These are phyloP conservation scores for Pyronema domesticum DNA, from an alignment of 495 filamentous ascomycete species.

Conservation along the genomic window DNA sequence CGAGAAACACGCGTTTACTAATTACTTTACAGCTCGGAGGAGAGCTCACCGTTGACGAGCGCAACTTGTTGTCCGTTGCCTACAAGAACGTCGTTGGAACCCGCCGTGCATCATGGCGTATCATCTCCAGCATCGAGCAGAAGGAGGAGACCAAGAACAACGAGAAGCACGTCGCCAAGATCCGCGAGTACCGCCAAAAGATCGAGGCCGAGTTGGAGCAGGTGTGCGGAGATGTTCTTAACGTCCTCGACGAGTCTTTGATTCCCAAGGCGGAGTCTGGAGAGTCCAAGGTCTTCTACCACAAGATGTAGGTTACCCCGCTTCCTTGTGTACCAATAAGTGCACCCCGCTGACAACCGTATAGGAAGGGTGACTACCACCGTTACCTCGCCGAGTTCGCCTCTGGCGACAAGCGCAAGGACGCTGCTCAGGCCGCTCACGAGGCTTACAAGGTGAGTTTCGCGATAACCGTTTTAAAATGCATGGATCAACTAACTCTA, in stretches of 20 bases:
- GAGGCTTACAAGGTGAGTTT: slow-evolving; percentile 86
- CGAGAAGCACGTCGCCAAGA: slow-evolving; percentile 88
- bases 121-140: slow-evolving; percentile 99
- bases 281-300: slow-evolving; percentile 99
- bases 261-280: slow-evolving; percentile 96
- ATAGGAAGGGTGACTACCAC: slow-evolving; percentile 99
- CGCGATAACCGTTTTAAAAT: not conserved
- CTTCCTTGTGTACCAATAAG: not conserved
- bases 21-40: slow-evolving; percentile 54
- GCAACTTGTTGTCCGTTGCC: slow-evolving; percentile 94
- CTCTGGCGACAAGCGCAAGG: slow-evolving; percentile 96
- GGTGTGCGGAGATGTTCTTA: slow-evolving; percentile 95
- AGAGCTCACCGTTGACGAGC: slow-evolving; percentile 92
- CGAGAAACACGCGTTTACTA: slow-evolving; percentile 14
- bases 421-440: slow-evolving; percentile 84
- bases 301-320: slow-evolving; percentile 76
- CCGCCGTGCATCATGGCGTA: slow-evolving; percentile 96
- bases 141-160: slow-evolving; percentile 99
- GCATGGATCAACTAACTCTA: slow-evolving; percentile 6
- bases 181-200: slow-evolving; percentile 96
- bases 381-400: slow-evolving; percentile 99
- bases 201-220: slow-evolving; percentile 95
- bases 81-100: slow-evolving; percentile 99
- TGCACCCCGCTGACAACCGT: slow-evolving; percentile 1
- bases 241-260: slow-evolving; percentile 84